Base-by-base conservation (phyloP, 768 basidiomycete species). In the Trichaptum fuscoviolaceum region DNA sequence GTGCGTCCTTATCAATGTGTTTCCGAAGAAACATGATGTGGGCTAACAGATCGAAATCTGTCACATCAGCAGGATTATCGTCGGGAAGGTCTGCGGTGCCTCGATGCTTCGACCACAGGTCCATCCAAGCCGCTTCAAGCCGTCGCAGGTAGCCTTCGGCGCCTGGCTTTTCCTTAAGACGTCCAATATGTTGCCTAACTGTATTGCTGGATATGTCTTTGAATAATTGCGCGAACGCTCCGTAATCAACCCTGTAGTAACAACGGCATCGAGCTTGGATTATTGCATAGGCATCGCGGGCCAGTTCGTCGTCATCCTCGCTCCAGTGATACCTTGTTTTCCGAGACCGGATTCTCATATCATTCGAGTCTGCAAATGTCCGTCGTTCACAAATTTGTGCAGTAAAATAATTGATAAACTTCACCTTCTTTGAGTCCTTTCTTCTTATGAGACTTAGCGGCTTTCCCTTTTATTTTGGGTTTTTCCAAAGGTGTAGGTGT, bases 271-370 rank as follows among this genome's bases (percentile, higher is more conserved):
- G 89, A 36, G 89, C 90, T 70, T 85, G 85, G 66, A 98, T 85
- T 69, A 99, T 88, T 12, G 86, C 90, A 60, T 87, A 88, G 0
- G 90, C 89, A 72, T 99, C 96, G 64, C 90, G 85, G 26, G 90
- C 89, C 52, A 95, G 83, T 67, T 99, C 96, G 65, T 98, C 95
- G 65, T 89, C 93, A 63, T 96, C 92, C 57, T 83, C 77, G 65
- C 85, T 92, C 95, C 94, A 99, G 62, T 86, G 85, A 73, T 94
- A 93, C 10, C 77, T 70, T 65, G 30, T 25, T 24, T 12, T n/a
- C 57, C 35, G 63, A 24, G 15, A 24, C 35, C 35, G 23, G 8
- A 30, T 2, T 20, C 15, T 25, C 23, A 18, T 15, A 1, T 17
- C 59, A 61, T 25, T 23, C 5, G 59, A 61, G 23, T 34, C 58